These are phyloP conservation scores for Blastomyces parvus DNA, from an alignment of 2,329 filamentous ascomycete species.

Conservation along the genomic window DNA sequence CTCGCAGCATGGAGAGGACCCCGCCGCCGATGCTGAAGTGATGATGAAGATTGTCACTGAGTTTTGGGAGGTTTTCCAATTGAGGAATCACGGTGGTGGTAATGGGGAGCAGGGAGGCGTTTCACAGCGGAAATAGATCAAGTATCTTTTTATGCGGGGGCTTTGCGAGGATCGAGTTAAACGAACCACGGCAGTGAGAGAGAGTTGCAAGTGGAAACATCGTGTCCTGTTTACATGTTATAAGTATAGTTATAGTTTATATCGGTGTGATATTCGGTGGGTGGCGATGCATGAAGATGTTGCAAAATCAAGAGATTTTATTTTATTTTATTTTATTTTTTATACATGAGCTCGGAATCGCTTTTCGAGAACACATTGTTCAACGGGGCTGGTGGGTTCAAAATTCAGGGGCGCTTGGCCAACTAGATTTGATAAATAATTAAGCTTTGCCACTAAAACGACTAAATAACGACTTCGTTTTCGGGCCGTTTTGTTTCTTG, in stretches of 20 bases:
- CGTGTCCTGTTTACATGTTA: neutral
- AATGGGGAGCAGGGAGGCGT: neutral
- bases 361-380: neutral
- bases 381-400: too few relatives aligned
- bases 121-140: neutral
- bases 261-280: neutral
- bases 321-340: neutral
- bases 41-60: conserved; percentile 12
- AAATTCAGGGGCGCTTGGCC: too few relatives aligned
- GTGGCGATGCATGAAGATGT: neutral
- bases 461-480: too few relatives aligned
- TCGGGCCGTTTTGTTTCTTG: too few relatives aligned
- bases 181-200: too few relatives aligned
- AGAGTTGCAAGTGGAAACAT: neutral
- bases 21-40: conserved; percentile 9
- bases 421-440: too few relatives aligned
- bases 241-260: neutral
- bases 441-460: too few relatives aligned
- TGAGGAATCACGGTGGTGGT: neutral
- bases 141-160: neutral
- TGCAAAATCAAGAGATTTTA: neutral
- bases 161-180: neutral
- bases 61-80: conserved; percentile 15
- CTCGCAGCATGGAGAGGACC: conserved; percentile 13
- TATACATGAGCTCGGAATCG: neutral